These are phyloP conservation scores for Prunus fruticosa DNA, from an alignment of 306 rosid species.

Conservation along the genomic window DNA sequence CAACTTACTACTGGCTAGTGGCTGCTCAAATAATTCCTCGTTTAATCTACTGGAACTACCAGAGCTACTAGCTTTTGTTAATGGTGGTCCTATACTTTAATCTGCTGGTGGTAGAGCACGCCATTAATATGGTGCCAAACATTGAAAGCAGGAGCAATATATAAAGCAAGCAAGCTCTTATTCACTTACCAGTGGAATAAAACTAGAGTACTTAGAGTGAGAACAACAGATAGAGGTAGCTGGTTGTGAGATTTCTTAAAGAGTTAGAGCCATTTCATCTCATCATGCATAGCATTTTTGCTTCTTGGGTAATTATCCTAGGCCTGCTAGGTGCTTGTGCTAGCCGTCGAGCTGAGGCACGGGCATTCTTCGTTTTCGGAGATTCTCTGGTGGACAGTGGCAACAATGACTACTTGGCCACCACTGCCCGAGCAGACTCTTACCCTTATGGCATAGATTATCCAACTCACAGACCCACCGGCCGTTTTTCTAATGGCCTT, in stretches of 20 bases:
- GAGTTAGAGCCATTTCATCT: slow-evolving; percentile 6
- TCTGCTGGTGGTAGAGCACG: slow-evolving; percentile 1
- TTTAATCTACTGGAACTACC: background rate
- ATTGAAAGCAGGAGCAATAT: slow-evolving; percentile 13
- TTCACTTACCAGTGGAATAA: slow-evolving; percentile 9
- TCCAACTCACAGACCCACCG: slow-evolving; percentile 64
- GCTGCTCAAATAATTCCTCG: background rate
- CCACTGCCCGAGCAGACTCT: slow-evolving; percentile 66
- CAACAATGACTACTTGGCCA: slow-evolving; percentile 66
- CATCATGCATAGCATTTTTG: slow-evolving; percentile 35
- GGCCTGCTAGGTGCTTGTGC: slow-evolving; percentile 17
- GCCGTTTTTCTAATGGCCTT: slow-evolving; percentile 84
- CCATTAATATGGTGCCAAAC: slow-evolving; percentile 20
- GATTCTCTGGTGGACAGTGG: slow-evolving; percentile 82
- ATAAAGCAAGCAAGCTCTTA: slow-evolving; percentile 6
- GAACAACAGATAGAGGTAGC: background rate
- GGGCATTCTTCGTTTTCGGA: slow-evolving; percentile 81
- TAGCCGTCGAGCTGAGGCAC: slow-evolving; percentile 41
- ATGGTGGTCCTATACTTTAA: background rate
- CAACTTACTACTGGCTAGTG: background rate
- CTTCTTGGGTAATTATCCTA: slow-evolving; percentile 14
- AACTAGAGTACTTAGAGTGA: background rate
- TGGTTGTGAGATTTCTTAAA: background rate
- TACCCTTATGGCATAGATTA: slow-evolving; percentile 79
- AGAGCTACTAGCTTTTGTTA: background rate